Conservation (phyloP, 78 protist species). For the Acrasis kona region DNA sequence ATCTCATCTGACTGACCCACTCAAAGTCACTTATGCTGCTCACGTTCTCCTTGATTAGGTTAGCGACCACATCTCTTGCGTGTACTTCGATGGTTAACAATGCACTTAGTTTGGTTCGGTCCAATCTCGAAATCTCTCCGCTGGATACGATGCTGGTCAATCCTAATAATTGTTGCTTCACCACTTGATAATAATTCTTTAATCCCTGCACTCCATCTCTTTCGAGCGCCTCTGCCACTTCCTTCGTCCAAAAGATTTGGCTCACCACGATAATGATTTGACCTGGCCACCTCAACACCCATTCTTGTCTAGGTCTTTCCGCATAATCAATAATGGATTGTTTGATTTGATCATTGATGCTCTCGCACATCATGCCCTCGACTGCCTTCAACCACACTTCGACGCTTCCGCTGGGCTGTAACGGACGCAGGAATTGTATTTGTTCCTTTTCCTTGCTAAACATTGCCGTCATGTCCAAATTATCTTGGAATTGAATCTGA, state of each 20-base stretch:
- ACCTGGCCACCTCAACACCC: constrained; percentile 47
- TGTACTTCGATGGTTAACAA: constrained; percentile 74
- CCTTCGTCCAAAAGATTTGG: constrained; percentile 43
- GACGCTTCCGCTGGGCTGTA: constrained; percentile 53
- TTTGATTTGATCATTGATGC: constrained; percentile 9
- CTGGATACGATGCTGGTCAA: constrained; percentile 31
- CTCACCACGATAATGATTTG: constrained; percentile 39
- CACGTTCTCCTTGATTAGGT: constrained; percentile 13
- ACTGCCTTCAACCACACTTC: constrained; percentile 65
- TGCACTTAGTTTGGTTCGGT: constrained; percentile 28
- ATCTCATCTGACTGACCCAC: constrained; percentile 69
- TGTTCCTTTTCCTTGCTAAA: constrained; percentile 45
- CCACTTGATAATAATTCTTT: background rate
- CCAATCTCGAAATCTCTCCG: constrained; percentile 3
- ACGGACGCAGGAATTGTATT: constrained; percentile 16
- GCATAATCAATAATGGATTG: constrained; percentile 18
- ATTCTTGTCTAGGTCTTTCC: constrained; percentile 7
- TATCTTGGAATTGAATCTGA: constrained; percentile 15
- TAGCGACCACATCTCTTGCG: constrained; percentile 41
- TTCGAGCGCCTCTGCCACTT: constrained; percentile 16
- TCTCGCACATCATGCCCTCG: constrained; percentile 28
- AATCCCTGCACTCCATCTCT: constrained; percentile 5
- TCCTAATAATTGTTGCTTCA: constrained; percentile 6
- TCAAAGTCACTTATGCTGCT: constrained; percentile 30
- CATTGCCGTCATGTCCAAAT: constrained; percentile 41